phyloP scores from a whole-genome alignment of 31 red algal species.

The Endocladia muricata region DNA sequence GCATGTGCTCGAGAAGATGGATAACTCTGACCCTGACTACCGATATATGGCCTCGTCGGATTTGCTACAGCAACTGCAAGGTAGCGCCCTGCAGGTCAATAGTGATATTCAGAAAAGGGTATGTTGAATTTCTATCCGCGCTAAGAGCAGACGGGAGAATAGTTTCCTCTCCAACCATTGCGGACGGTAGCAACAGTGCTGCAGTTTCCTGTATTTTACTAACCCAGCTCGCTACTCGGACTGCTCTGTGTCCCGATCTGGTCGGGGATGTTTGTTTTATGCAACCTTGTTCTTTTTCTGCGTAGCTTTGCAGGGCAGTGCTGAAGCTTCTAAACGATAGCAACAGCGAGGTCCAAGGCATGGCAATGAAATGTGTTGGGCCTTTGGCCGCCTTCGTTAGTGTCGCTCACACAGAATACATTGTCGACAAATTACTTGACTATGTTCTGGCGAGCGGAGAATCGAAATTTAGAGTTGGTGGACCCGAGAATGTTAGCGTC shows the following conservation, averaged over 20 bases:
- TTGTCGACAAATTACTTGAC: slow-evolving; percentile 67
- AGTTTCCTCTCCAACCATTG: too few species aligned
- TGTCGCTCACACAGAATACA: slow-evolving; percentile 29
- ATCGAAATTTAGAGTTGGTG: not conserved
- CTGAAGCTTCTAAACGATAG: slow-evolving; percentile 79
- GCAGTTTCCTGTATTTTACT: too few species aligned
- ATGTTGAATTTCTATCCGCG: too few species aligned
- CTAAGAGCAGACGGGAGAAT: too few species aligned
- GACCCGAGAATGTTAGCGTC: slow-evolving; percentile 21
- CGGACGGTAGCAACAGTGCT: too few species aligned
- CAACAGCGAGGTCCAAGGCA: slow-evolving; percentile 88
- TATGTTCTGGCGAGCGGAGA: slow-evolving; percentile 23
- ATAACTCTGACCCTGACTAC: slow-evolving; percentile 79
- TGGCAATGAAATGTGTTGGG: slow-evolving; percentile 86
- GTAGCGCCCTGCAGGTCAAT: slow-evolving; percentile 36
- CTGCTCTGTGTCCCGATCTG: not conserved
- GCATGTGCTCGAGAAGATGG: slow-evolving; percentile 71
- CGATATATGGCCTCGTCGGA: slow-evolving; percentile 97
- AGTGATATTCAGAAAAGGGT: slow-evolving; percentile 54
- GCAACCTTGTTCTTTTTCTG: not conserved
- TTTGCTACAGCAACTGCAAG: slow-evolving; percentile 70
- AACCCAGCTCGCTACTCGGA: not conserved
- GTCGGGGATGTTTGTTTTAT: not conserved
- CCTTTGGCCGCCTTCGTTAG: slow-evolving; percentile 65
- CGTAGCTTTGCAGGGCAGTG: slow-evolving; percentile 44